Percentiles rank a stretch among this genome's conserved stretches.
Evolutionary conservation across 2,329 filamentous ascomycete genomes (phyloP).

Genomic region (Emericellopsis cladophorae): DNA sequence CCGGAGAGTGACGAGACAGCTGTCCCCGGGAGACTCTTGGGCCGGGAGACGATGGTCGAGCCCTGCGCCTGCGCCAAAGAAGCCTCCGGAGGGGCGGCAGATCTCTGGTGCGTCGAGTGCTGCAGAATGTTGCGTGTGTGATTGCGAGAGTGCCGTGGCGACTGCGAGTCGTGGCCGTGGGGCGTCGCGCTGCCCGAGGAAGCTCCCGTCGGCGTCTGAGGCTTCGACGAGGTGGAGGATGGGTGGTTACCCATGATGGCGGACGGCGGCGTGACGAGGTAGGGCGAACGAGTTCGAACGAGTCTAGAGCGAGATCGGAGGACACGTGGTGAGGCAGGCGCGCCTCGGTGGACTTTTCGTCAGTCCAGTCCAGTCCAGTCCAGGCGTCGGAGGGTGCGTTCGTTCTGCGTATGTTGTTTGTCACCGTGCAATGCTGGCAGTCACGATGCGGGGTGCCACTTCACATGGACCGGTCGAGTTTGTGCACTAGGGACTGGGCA

Average conservation of each 20-base stretch:
- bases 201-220: conserved; percentile 13
- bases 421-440: too few species aligned
- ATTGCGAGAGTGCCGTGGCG: conserved; percentile 8
- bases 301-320: too few species aligned
- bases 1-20: conserved; percentile 35
- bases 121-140: conserved; percentile 41
- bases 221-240: conserved; percentile 15
- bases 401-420: too few species aligned
- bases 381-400: too few species aligned
- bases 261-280: not conserved
- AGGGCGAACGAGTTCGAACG: not conserved
- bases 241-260: conserved; percentile 20
- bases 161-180: conserved; percentile 1
- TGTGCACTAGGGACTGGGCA: too few species aligned
- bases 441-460: too few species aligned
- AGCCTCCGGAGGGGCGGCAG: conserved; percentile 47
- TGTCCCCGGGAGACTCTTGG: conserved; percentile 33
- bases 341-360: too few species aligned
- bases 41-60: conserved; percentile 34
- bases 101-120: conserved; percentile 36
- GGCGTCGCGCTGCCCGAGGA: conserved; percentile 1
- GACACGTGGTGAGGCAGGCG: too few species aligned
- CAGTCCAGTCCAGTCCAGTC: too few species aligned
- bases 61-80: conserved; percentile 49
- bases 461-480: too few species aligned